Evolutionary conservation across 805 yeast genomes (phyloP), one percentile per base, ranked within the genome.

Genomic region (Cyberlindnera meyerae): DNA sequence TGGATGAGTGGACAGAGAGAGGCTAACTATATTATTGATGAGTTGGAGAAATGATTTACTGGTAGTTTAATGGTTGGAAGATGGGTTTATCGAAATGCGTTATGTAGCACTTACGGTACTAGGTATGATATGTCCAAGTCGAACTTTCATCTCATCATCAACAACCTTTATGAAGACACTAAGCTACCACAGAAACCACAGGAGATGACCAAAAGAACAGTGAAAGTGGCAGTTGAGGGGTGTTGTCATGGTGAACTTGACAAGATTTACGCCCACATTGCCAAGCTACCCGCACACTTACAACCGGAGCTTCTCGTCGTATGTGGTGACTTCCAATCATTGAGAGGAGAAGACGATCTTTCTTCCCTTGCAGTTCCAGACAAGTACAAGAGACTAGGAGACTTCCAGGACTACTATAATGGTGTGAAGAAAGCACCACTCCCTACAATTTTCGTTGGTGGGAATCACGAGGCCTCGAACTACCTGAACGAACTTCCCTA

Each of bases 271-370:
- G 32, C 49, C 9, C 36, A 51, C 3, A 56, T 73, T 11, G 16
- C 24, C 1, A 7, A 22, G 2, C 31, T 53, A 5, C 54, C 62
- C 4, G 15, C 33, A 1, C 27, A 39, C 7, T 34, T 46, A 5
- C 49, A 53, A 3, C 71, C 77, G 0, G 84, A 81, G 24, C 57
- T 83, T 1, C 68, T 93, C 13, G 62, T 93, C 4, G 78, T 93
- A 3, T 79, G 95, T 46, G 98, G 98, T 0, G 98, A 93, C 57
- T 84, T 93, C 55, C 96, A 93, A 61, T 82, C 95, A 1, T 52
- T 86, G 4, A 60, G 97, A 36, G 70, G 73, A 44, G 47, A 51
- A 15, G 59, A 68, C 2, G 98, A 93, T 56, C 63, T 87, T 31
- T 51, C 70, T 21, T 76, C 85, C 30, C 71, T 89, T 49, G 73